phyloP scores from a whole-genome alignment of 768 basidiomycete species.

The Lactarius sanguifluus region DNA sequence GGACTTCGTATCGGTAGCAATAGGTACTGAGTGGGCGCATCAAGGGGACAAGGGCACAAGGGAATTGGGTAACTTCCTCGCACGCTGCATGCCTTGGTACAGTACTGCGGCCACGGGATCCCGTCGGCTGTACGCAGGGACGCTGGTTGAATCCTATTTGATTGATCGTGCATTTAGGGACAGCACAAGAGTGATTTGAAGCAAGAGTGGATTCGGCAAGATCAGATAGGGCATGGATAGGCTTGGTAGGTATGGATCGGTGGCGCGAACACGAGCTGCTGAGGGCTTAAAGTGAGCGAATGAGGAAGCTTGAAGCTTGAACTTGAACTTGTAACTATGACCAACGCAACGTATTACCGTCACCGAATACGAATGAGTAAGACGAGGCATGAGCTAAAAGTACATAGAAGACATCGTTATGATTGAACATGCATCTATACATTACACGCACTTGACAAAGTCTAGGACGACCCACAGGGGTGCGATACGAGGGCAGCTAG shows the following conservation, averaged over 20 bases:
- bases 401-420: neutral
- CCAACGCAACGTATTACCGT: neutral
- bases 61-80: neutral
- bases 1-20: neutral
- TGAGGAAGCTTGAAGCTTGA: too few relatives aligned
- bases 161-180: neutral
- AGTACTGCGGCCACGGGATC: neutral
- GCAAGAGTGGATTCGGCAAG: neutral
- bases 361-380: neutral
- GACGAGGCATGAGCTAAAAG: neutral
- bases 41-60: neutral
- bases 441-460: neutral
- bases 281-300: neutral
- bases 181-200: neutral
- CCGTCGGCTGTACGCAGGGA: neutral
- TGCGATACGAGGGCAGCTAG: neutral
- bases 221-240: neutral
- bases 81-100: neutral
- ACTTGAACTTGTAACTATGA: neutral
- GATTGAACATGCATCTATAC: neutral
- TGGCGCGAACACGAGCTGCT: neutral
- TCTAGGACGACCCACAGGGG: neutral
- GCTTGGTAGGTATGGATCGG: neutral
- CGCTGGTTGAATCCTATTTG: neutral
- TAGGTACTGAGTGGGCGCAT: conserved; percentile 1